Base-by-base conservation (phyloP, 345 rosid genomes). In the Brassica napus region DNA sequence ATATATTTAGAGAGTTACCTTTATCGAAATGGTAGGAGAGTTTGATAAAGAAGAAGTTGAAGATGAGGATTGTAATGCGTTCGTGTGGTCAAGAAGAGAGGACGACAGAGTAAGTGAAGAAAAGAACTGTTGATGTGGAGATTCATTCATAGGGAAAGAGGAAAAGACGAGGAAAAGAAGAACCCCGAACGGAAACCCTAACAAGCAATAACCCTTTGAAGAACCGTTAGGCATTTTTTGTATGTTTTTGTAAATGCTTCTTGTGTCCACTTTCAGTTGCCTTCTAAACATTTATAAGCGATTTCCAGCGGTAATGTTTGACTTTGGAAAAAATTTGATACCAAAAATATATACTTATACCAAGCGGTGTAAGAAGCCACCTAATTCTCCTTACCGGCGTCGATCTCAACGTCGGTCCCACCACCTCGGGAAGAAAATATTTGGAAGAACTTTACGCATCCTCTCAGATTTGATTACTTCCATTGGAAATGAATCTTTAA, bases 171-270 rank as follows among this genome's bases (percentile, higher is more conserved):
- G 69, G 39, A 69, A 80, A 65, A 77, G 65, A 34, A 83, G 71
- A 58, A 82, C 31, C 18, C 75, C 26, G 4, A 68, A 65, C 28
- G 81, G 75, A 74, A 68, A 14, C 60, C 69, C 65, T 57, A 83
- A 63, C 44, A 72, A 75, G 39, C 68, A 37, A 0, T 15, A 34
- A 30, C 60, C 30, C 32, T 59, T 72, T 14, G 30, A 59, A 54
- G 31, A 71, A 35, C 2, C 1, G 12, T 64, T 65, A 21, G 7
- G 1, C 75, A 71, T 71, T 6, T 57, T 65, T 37, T 55, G 57
- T 5, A 52, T 65, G 15, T 26, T 28, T 64, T 12, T 34, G 18
- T 69, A 60, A 44, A 69, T 31, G 73, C 15, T 42, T 65, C 65
- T 76, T 32, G 31, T 26, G 55, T 14, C 14, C 8, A 55, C 26